Conservation (phyloP, 2,329 filamentous ascomycete species). For the Metarhizium sp. region DNA sequence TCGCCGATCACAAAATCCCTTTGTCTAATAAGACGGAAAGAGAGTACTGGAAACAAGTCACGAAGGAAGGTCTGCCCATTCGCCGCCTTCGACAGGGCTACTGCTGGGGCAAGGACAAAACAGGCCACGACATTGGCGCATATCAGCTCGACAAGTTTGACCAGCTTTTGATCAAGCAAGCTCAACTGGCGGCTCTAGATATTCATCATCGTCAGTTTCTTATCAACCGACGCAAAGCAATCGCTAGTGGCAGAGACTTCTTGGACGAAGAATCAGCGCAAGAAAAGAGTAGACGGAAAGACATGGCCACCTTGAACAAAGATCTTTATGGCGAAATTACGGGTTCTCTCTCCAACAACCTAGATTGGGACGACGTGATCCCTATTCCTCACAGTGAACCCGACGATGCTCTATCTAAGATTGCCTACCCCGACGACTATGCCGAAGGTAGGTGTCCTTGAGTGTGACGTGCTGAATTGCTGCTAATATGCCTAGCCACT, state of each 20-base stretch:
- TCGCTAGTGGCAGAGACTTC: constrained; percentile 14
- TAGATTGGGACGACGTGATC: constrained; percentile 73
- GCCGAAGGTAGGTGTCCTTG: constrained; percentile 51
- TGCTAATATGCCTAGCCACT: constrained; percentile 49
- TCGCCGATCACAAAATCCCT: constrained; percentile 24
- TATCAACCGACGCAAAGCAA: constrained; percentile 23
- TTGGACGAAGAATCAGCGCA: constrained; percentile 31
- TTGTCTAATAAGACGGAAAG: constrained; percentile 39
- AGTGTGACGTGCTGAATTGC: background rate
- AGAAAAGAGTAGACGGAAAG: constrained; percentile 36
- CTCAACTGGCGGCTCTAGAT: constrained; percentile 32
- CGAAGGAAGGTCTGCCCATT: constrained; percentile 41
- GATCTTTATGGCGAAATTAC: constrained; percentile 44
- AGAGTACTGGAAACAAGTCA: constrained; percentile 48
- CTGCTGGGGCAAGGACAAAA: constrained; percentile 42
- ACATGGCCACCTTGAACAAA: constrained; percentile 40
- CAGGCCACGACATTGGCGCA: constrained; percentile 38
- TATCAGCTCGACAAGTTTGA: constrained; percentile 38
- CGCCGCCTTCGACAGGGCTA: constrained; percentile 31
- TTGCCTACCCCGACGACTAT: constrained; percentile 85
- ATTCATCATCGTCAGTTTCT: constrained; percentile 36
- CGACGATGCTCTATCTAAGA: constrained; percentile 76
- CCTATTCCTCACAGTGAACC: constrained; percentile 81
- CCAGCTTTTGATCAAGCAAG: constrained; percentile 30
- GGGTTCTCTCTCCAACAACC: constrained; percentile 46